A percentile compares a stretch with the other conserved stretches of the same genome.
These are phyloP conservation scores for Apophysomyces elegans DNA, from an alignment of 371 early-diverging fungal genomes.

Conservation along the genomic window DNA sequence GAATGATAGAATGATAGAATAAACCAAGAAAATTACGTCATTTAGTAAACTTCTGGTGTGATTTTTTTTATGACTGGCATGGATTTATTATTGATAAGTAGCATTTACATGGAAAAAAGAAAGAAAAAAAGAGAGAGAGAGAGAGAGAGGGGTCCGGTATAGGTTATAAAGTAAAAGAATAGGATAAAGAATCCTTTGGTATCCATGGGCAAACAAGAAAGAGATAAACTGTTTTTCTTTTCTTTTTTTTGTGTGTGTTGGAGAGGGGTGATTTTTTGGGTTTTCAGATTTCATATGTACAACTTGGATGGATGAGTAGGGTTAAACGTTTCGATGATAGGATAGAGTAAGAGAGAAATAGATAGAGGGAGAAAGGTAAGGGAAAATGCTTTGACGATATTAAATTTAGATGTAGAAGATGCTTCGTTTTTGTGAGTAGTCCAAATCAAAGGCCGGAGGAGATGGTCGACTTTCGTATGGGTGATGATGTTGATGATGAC, in stretches of 20 bases:
- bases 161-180: not conserved
- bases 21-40: slow-evolving; percentile 3
- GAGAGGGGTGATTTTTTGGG: not conserved
- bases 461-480: slow-evolving; percentile 12
- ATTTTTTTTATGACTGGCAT: slow-evolving; percentile 5
- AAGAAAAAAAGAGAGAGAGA: not conserved
- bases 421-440: slow-evolving; percentile 9
- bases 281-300: too few relatives aligned
- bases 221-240: not conserved
- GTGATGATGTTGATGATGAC: not conserved
- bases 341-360: not conserved
- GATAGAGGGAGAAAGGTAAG: too few relatives aligned
- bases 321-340: not conserved
- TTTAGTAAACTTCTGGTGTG: not conserved
- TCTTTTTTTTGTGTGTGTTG: not conserved
- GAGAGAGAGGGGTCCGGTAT: not conserved
- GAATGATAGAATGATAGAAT: not conserved
- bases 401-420: slow-evolving; percentile 23
- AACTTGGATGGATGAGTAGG: too few relatives aligned
- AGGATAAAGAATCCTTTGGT: not conserved
- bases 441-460: slow-evolving; percentile 31
- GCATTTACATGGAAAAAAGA: not conserved
- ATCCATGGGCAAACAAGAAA: not conserved
- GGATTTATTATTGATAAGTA: not conserved
- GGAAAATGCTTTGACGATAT: slow-evolving; percentile 3